These are phyloP conservation scores for Zygotorulaspora chibaensis DNA, from an alignment of 805 yeast genomes.

Conservation along the genomic window DNA sequence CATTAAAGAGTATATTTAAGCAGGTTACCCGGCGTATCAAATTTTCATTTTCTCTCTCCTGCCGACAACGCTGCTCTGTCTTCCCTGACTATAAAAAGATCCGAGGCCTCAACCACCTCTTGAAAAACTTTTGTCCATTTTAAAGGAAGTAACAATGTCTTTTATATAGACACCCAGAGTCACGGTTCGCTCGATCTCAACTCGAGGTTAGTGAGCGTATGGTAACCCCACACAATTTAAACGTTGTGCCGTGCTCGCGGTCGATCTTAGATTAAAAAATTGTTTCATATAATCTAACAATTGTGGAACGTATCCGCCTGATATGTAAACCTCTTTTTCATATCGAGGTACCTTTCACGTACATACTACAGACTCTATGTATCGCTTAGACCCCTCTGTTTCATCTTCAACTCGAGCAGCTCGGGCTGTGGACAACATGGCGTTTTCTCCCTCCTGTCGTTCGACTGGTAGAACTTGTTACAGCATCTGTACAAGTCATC, in stretches of 20 bases:
- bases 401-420: constrained; percentile 56
- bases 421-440: constrained; percentile 77
- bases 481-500: constrained; percentile 77
- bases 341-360: constrained; percentile 11
- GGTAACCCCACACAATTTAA: constrained; percentile 1
- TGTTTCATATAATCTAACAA: background rate
- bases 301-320: constrained; percentile 2
- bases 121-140: background rate
- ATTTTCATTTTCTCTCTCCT: background rate
- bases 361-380: constrained; percentile 2
- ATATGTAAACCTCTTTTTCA: background rate
- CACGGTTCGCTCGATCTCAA: constrained; percentile 37
- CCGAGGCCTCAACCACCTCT: background rate
- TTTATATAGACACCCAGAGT: constrained; percentile 73
- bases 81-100: no score
- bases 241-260: constrained; percentile 82
- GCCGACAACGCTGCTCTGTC: no score
- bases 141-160: constrained; percentile 39
- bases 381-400: constrained; percentile 46
- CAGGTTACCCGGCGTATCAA: no score
- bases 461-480: constrained; percentile 52
- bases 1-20: no score
- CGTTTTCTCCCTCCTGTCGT: constrained; percentile 57
- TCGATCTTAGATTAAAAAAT: constrained; percentile 59
- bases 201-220: constrained; percentile 31